These are phyloP conservation scores for Ascochyta pisi DNA, from an alignment of 2,329 filamentous ascomycete species.

Conservation along the genomic window DNA sequence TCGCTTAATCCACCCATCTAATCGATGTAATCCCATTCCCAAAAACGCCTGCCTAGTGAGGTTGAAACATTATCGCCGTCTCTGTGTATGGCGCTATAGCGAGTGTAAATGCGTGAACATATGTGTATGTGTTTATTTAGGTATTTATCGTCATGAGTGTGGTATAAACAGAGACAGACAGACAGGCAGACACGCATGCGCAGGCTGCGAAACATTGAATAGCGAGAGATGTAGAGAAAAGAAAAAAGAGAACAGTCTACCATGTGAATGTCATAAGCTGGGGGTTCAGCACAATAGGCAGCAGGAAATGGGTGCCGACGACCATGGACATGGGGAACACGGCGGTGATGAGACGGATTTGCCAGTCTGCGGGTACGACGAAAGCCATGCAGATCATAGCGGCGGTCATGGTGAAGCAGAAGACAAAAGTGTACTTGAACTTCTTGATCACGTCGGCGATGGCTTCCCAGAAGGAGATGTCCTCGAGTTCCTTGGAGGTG, in stretches of 20 bases:
- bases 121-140: no score
- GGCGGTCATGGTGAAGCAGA: constrained; percentile 65
- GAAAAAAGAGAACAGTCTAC: constrained; percentile 52
- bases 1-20: no score
- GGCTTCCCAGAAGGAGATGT: constrained; percentile 85
- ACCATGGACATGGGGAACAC: constrained; percentile 76
- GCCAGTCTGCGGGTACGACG: constrained; percentile 68
- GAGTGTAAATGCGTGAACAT: background rate
- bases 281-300: constrained; percentile 78
- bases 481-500: constrained; percentile 81
- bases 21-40: no score
- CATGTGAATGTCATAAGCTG: constrained; percentile 81
- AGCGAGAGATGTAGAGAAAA: no score
- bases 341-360: constrained; percentile 62
- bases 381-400: constrained; percentile 70
- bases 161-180: no score
- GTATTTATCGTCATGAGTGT: no score
- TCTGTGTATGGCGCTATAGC: background rate
- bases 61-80: background rate
- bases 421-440: constrained; percentile 72
- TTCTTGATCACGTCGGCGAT: constrained; percentile 78
- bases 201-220: no score
- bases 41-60: no score
- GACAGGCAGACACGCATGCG: no score
- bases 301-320: constrained; percentile 70